phyloP scores from a whole-genome alignment of 2,329 filamentous ascomycete genomes.

The Sporothrix brunneoviolacea region DNA sequence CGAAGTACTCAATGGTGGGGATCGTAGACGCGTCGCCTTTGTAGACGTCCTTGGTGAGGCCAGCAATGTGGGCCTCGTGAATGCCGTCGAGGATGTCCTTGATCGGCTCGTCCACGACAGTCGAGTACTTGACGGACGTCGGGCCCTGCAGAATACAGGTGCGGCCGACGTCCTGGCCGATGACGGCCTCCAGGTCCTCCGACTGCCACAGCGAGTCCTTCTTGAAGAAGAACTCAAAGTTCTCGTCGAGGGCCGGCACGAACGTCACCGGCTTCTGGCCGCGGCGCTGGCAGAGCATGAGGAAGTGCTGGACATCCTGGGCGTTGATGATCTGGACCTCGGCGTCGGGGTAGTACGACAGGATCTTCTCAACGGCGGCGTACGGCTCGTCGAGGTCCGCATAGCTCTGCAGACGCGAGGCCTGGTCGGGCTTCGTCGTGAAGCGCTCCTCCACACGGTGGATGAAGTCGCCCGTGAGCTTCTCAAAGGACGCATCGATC shows the following conservation, averaged over 20 bases:
- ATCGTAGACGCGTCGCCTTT: slow-evolving; percentile 64
- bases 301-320: slow-evolving; percentile 95
- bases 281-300: slow-evolving; percentile 83
- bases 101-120: slow-evolving; percentile 83
- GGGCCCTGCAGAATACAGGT: slow-evolving; percentile 96
- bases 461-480: slow-evolving; percentile 89
- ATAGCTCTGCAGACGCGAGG: slow-evolving; percentile 84
- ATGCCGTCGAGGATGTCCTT: slow-evolving; percentile 90
- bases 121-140: slow-evolving; percentile 86
- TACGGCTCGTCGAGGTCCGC: slow-evolving; percentile 81
- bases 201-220: slow-evolving; percentile 99
- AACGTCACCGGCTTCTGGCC: slow-evolving; percentile 96
- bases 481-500: slow-evolving; percentile 80
- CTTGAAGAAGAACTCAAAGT: slow-evolving; percentile 99
- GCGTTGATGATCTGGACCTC: slow-evolving; percentile 92
- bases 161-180: slow-evolving; percentile 89
- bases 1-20: slow-evolving; percentile 89
- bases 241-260: slow-evolving; percentile 89
- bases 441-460: slow-evolving; percentile 96
- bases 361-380: slow-evolving; percentile 67
- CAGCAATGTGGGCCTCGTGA: slow-evolving; percentile 79
- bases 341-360: slow-evolving; percentile 78
- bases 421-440: slow-evolving; percentile 61
- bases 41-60: slow-evolving; percentile 75
- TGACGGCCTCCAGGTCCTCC: slow-evolving; percentile 91